Evolutionary conservation across 2,329 filamentous ascomycete genomes (phyloP).

Genomic region (Gyromitra esculenta): DNA sequence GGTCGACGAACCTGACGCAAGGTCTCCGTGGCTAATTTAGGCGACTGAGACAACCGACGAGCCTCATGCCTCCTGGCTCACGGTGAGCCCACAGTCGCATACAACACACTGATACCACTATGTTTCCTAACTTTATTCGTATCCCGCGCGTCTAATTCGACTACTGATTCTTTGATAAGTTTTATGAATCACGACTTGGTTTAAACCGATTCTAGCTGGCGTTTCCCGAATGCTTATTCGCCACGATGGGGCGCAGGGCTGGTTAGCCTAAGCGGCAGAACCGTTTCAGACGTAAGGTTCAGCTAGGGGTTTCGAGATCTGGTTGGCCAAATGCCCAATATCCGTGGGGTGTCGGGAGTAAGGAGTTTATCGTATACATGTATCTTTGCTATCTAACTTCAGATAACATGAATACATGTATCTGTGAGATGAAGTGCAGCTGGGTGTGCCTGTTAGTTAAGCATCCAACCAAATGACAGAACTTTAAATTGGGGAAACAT

Average conservation of each 20-base stretch:
- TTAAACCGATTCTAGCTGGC: conserved; percentile 24
- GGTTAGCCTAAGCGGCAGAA: conserved; percentile 24
- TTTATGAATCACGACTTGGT: neutral
- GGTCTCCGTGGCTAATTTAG: conserved; percentile 46
- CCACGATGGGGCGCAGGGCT: conserved; percentile 24
- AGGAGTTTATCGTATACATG: conserved; percentile 19
- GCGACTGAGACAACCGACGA: conserved; percentile 39
- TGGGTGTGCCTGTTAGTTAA: conserved; percentile 1
- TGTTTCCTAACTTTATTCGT: conserved; percentile 13
- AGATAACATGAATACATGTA: neutral
- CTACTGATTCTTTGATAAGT: conserved; percentile 10
- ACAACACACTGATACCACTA: conserved; percentile 31
- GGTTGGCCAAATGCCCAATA: conserved; percentile 27
- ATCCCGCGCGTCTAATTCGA: conserved; percentile 38
- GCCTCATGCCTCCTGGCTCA: conserved; percentile 24
- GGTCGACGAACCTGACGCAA: conserved; percentile 29
- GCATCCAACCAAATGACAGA: conserved; percentile 5
- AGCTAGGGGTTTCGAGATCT: conserved; percentile 29
- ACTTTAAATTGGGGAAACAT: conserved; percentile 22
- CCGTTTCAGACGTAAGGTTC: conserved; percentile 49
- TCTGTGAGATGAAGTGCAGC: conserved; percentile 12
- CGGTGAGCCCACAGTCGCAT: conserved; percentile 9
- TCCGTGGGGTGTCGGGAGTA: conserved; percentile 20
- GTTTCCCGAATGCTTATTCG: conserved; percentile 25
- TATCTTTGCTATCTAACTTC: conserved; percentile 8